These are phyloP conservation scores for Penicillium brevicompactum DNA, from an alignment of 2,329 filamentous ascomycete genomes.

Conservation along the genomic window DNA sequence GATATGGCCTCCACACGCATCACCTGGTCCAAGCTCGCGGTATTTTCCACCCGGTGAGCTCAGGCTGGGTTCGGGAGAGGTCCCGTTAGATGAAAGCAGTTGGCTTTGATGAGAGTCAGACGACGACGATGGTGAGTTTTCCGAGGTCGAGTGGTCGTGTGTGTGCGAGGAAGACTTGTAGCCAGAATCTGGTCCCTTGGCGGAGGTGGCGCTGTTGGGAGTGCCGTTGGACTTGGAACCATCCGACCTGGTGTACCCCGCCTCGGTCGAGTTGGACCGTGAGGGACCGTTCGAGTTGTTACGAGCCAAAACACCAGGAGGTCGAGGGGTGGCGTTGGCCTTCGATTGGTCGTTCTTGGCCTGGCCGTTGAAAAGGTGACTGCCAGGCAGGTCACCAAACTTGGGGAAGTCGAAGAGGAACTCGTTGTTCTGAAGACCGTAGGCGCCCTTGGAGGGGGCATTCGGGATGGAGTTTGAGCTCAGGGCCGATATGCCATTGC, in stretches of 20 bases:
- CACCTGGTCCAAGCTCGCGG: constrained; percentile 33
- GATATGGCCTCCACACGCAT: constrained; percentile 30
- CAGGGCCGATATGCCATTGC: constrained; percentile 50
- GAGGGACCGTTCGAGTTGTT: constrained; percentile 21
- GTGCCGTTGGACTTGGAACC: constrained; percentile 15
- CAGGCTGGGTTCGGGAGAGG: constrained; percentile 50
- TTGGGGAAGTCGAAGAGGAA: constrained; percentile 97
- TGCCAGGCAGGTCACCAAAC: constrained; percentile 73
- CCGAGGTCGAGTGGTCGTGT: constrained; percentile 43
- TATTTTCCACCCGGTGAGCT: constrained; percentile 44
- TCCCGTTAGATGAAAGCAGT: constrained; percentile 50
- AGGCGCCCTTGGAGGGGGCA: constrained; percentile 50
- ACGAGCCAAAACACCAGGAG: constrained; percentile 35
- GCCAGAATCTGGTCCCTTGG: constrained; percentile 21
- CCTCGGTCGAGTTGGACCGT: constrained; percentile 12
- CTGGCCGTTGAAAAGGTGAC: constrained; percentile 55
- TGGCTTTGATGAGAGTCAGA: constrained; percentile 50
- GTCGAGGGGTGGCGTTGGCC: constrained; percentile 21
- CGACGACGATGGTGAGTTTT: constrained; percentile 50
- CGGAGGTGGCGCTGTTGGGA: constrained; percentile 11
- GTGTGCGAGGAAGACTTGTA: constrained; percentile 19
- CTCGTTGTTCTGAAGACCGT: constrained; percentile 70
- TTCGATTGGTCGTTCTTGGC: constrained; percentile 36
- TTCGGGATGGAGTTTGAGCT: constrained; percentile 50
- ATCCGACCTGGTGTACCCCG: constrained; percentile 5